These are phyloP conservation scores for Metschnikowia baotianmanensis DNA, from an alignment of 805 yeast species.

Conservation along the genomic window DNA sequence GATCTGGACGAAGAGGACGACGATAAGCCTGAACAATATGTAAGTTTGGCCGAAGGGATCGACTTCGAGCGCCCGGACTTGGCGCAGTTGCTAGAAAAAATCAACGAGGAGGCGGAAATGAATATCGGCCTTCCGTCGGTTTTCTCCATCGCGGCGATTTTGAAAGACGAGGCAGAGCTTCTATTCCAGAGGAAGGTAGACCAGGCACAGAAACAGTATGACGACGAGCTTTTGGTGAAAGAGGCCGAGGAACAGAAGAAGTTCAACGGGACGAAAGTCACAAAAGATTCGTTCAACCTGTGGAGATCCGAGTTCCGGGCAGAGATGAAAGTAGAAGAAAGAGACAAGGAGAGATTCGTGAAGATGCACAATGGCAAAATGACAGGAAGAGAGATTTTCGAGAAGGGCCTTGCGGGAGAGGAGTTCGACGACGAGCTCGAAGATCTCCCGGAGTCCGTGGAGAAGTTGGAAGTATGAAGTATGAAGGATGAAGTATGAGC, in stretches of 20 bases:
- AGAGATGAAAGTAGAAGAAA: conserved; percentile 68
- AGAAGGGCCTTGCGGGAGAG: conserved; percentile 78
- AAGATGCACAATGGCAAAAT: conserved; percentile 71
- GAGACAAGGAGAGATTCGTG: conserved; percentile 49
- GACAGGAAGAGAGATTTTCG: conserved; percentile 89
- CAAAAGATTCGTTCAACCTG: conserved; percentile 62
- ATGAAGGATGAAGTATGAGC: no score
- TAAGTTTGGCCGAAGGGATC: conserved; percentile 57
- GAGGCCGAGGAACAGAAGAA: conserved; percentile 87
- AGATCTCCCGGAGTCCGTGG: conserved; percentile 21
- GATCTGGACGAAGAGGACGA: conserved; percentile 28
- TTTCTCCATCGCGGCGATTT: conserved; percentile 70
- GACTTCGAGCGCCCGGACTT: conserved; percentile 52
- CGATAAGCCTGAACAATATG: conserved; percentile 27
- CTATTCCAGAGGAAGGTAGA: conserved; percentile 59
- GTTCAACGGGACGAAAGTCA: conserved; percentile 87
- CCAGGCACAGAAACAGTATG: conserved; percentile 53
- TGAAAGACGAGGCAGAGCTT: conserved; percentile 80
- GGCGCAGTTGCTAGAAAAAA: conserved; percentile 35
- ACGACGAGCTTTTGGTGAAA: conserved; percentile 54
- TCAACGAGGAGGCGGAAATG: conserved; percentile 64
- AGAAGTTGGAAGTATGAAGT: conserved; percentile 15
- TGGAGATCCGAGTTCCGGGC: conserved; percentile 76
- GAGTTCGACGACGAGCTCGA: conserved; percentile 44
- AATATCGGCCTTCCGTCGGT: conserved; percentile 90